Evolutionary conservation across 139 green algal species (phyloP).

Genomic region (Nannochloris sp.): DNA sequence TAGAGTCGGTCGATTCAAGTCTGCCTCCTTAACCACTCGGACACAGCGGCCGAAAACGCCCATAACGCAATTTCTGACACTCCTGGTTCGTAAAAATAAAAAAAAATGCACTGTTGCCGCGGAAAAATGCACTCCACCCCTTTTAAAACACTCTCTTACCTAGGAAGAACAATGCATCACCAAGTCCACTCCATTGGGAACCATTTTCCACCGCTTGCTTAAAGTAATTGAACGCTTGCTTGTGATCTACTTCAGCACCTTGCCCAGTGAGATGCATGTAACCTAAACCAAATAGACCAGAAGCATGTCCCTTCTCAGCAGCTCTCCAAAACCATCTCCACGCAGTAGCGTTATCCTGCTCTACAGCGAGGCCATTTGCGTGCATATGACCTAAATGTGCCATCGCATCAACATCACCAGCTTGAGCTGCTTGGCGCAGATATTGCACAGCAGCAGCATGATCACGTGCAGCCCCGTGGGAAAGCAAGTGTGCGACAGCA

Average conservation of each 20-base stretch:
- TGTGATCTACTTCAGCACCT: constrained; percentile 43
- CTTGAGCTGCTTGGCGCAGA: constrained; percentile 49
- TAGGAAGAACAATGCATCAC: constrained; percentile 70
- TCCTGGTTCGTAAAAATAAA: background rate
- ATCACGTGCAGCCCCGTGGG: constrained; percentile 60
- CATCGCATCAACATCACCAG: constrained; percentile 69
- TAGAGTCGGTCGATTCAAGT: constrained; percentile 37
- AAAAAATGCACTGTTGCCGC: no score
- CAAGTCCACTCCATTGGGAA: constrained; percentile 17
- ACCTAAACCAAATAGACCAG: constrained; percentile 77
- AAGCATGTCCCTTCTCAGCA: constrained; percentile 13
- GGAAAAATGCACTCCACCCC: background rate
- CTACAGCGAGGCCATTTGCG: constrained; percentile 62
- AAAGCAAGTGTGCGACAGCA: constrained; percentile 67
- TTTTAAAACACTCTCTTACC: constrained; percentile 21
- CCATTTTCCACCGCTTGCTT: constrained; percentile 27
- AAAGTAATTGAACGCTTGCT: constrained; percentile 53
- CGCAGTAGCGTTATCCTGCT: constrained; percentile 45
- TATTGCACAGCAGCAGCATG: constrained; percentile 53
- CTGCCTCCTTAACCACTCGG: constrained; percentile 43
- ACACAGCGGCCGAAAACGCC: constrained; percentile 18
- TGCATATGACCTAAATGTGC: constrained; percentile 83
- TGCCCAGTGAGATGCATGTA: constrained; percentile 85
- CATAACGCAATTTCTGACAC: background rate
- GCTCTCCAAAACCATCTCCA: constrained; percentile 28